A percentile compares a stretch with the other conserved stretches of the same genome.
phyloP scores from a whole-genome alignment of 2,329 filamentous ascomycete species.

The Fusarium gaditjirri region DNA sequence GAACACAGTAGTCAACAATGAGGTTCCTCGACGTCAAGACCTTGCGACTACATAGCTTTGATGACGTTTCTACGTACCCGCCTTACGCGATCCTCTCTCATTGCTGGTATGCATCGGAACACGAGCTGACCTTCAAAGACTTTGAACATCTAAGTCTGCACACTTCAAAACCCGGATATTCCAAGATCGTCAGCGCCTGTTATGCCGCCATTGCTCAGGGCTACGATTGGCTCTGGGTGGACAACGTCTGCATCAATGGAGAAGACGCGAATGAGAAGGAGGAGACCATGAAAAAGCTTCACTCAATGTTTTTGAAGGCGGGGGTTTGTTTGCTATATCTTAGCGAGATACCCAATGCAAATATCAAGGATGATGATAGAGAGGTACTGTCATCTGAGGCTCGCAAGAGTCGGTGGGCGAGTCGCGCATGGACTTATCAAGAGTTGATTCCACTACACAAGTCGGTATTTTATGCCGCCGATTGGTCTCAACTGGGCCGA shows the following conservation, averaged over 20 bases:
- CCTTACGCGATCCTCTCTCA: background rate
- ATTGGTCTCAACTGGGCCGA: background rate
- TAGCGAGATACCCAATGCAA: conserved; percentile 47
- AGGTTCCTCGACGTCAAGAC: background rate
- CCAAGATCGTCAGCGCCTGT: background rate
- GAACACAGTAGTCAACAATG: background rate
- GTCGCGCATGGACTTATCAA: conserved; percentile 29
- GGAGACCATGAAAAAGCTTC: background rate
- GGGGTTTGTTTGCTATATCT: background rate
- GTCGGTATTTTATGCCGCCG: conserved; percentile 4
- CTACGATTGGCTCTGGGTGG: background rate
- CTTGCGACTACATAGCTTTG: background rate
- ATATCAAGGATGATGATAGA: background rate
- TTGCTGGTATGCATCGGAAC: background rate
- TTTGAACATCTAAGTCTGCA: background rate
- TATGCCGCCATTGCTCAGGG: rapidly evolving
- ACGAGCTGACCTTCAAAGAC: background rate
- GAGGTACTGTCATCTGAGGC: background rate
- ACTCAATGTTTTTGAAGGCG: background rate
- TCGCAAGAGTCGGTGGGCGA: background rate
- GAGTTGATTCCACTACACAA: conserved; percentile 6
- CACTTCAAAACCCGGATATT: background rate
- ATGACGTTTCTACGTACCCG: background rate
- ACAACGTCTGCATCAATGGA: background rate
- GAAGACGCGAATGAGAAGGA: background rate